phyloP scores from a whole-genome alignment of 140 eudicot genomes.

The Flaveria floridana region DNA sequence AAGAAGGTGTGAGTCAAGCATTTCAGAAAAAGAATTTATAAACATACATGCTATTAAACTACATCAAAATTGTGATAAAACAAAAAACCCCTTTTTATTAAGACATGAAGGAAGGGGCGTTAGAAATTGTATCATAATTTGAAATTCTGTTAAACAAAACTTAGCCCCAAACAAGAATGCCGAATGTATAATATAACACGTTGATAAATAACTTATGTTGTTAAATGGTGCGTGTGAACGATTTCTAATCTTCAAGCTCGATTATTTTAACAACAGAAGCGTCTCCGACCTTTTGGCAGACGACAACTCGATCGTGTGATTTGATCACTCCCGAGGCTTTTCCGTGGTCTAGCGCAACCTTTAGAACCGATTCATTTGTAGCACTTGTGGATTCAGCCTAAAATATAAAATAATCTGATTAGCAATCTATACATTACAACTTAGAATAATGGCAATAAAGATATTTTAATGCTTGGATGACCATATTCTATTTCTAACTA shows the following conservation, averaged over 20 bases:
- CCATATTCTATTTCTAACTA: too few relatives aligned
- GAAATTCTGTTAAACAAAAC: conserved; percentile 27
- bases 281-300: conserved; percentile 97
- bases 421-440: background rate
- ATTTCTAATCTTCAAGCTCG: conserved; percentile 72
- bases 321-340: conserved; percentile 83
- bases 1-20: too few relatives aligned
- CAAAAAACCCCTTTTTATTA: conserved; percentile 25
- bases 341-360: conserved; percentile 94
- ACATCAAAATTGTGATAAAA: conserved; percentile 1
- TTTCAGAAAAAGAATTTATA: background rate
- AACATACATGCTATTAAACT: background rate
- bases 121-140: background rate
- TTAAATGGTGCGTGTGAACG: background rate
- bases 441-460: background rate
- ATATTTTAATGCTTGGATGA: background rate
- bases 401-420: conserved; percentile 3
- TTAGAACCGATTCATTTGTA: conserved; percentile 80
- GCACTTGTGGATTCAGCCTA: conserved; percentile 88
- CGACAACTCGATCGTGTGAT: conserved; percentile 89
- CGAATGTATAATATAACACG: conserved; percentile 18
- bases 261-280: conserved; percentile 95
- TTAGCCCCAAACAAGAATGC: conserved; percentile 26
- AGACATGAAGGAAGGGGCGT: conserved; percentile 6
- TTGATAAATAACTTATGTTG: background rate